These are phyloP conservation scores for Blastocystis sp. DNA, from an alignment of 352 stramenopile species.

Conservation along the genomic window DNA sequence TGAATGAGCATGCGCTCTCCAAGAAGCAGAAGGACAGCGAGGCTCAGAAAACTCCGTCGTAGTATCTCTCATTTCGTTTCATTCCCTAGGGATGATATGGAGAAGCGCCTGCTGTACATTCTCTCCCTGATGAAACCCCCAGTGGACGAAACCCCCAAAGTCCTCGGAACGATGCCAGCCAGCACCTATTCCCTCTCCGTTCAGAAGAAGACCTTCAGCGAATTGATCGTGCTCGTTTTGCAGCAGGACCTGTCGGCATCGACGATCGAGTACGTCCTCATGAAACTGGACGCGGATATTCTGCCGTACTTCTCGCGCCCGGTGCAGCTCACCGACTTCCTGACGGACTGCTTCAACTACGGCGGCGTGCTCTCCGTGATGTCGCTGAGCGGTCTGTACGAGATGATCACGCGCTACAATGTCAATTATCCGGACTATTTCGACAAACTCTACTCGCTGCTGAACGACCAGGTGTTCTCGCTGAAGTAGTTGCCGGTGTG, in stretches of 20 bases:
- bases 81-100: conserved; percentile 39
- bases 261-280: conserved; percentile 77
- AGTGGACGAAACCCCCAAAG: not conserved
- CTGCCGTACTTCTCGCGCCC: conserved; percentile 85
- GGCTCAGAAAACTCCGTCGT: not conserved
- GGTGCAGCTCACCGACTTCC: conserved; percentile 84
- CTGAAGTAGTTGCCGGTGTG: conserved; percentile 14
- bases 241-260: conserved; percentile 7
- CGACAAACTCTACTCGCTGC: conserved; percentile 84
- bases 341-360: conserved; percentile 84
- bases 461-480: conserved; percentile 73
- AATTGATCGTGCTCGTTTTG: not conserved
- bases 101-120: conserved; percentile 45
- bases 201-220: conserved; percentile 57
- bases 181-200: too few species aligned
- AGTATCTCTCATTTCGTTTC: not conserved
- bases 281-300: conserved; percentile 83
- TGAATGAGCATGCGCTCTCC: not conserved
- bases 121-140: conserved; percentile 39
- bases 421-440: conserved; percentile 88
- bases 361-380: conserved; percentile 85
- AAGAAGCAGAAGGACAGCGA: not conserved
- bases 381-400: conserved; percentile 84
- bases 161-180: conserved; percentile 12
- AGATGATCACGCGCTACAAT: conserved; percentile 87